These are phyloP conservation scores for Syncephalastrum sp. DNA, from an alignment of 371 early-diverging fungal genomes.

Conservation along the genomic window DNA sequence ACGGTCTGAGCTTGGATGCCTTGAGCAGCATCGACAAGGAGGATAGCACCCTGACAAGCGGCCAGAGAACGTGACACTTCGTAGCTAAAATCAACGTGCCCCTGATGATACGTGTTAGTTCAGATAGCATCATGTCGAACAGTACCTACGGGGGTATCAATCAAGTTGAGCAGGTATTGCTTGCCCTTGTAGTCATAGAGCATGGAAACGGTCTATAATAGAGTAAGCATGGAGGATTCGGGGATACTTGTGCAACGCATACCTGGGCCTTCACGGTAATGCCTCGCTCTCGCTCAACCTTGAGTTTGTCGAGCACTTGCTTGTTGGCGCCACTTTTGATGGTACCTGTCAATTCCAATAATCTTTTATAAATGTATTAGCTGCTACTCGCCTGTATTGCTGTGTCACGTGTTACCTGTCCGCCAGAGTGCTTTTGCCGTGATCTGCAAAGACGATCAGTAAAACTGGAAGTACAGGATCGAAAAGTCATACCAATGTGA, in stretches of 20 bases:
- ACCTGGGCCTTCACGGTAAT: constrained; percentile 98
- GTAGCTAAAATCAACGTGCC: constrained; percentile 84
- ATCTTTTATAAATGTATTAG: constrained; percentile 24
- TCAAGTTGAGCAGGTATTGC: constrained; percentile 80
- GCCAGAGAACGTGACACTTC: constrained; percentile 92
- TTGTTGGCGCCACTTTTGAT: constrained; percentile 69
- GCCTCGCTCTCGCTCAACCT: constrained; percentile 94
- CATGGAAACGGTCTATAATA: constrained; percentile 79
- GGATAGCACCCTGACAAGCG: constrained; percentile 87
- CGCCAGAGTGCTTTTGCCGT: constrained; percentile 94
- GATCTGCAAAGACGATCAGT: constrained; percentile 48
- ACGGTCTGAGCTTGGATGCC: constrained; percentile 96
- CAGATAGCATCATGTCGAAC: background rate
- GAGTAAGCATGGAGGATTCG: constrained; percentile 2
- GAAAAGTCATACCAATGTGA: constrained; percentile 77
- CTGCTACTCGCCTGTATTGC: background rate
- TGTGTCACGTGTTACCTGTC: constrained; percentile 57
- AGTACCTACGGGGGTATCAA: constrained; percentile 80
- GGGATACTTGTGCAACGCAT: background rate
- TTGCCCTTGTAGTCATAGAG: constrained; percentile 74
- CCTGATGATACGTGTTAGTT: constrained; percentile 31
- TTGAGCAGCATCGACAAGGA: constrained; percentile 90
- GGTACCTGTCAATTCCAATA: constrained; percentile 82
- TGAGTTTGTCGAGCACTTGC: constrained; percentile 93
- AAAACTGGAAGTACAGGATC: background rate